Percentiles rank a stretch among this genome's conserved stretches.
Conservation (phyloP, 352 stramenopile species). For the Thraustotheca clavata region DNA sequence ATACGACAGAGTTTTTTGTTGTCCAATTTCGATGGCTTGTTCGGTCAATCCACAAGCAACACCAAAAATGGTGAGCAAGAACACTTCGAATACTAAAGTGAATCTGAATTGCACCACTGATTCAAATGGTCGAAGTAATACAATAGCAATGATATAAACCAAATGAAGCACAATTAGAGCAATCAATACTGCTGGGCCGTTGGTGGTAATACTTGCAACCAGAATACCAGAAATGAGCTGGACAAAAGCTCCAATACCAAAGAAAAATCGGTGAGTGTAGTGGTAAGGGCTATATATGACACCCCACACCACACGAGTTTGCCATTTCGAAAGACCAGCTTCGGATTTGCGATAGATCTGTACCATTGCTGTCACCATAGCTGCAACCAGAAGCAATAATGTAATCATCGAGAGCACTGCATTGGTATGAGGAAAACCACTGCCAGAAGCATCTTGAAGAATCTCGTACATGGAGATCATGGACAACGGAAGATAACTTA, state of each 20-base stretch:
- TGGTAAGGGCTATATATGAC: constrained; percentile 51
- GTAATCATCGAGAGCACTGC: constrained; percentile 34
- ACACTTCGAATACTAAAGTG: neutral
- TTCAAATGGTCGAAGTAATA: constrained; percentile 36
- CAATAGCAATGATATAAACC: constrained; percentile 42
- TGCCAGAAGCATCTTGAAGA: constrained; percentile 39
- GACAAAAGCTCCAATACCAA: constrained; percentile 41
- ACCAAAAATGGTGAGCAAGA: neutral
- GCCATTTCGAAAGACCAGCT: constrained; percentile 45
- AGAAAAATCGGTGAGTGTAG: constrained; percentile 59
- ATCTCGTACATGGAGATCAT: constrained; percentile 54
- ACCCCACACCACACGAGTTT: constrained; percentile 50
- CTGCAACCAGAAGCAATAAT: constrained; percentile 39
- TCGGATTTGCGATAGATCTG: constrained; percentile 47
- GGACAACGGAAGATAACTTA: constrained; percentile 51
- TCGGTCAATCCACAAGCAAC: neutral
- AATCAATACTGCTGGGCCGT: constrained; percentile 44
- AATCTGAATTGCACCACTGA: neutral
- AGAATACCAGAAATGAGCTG: constrained; percentile 49
- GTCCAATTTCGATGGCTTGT: neutral
- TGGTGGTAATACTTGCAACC: constrained; percentile 39
- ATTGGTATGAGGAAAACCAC: constrained; percentile 25
- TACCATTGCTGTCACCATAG: constrained; percentile 31
- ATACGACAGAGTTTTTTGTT: neutral
- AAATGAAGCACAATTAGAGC: constrained; percentile 43